Percentiles rank a stretch among this genome's conserved stretches.
These are phyloP conservation scores for Fusarium sulawesiense DNA, from an alignment of 2,329 filamentous ascomycete species.

Conservation along the genomic window DNA sequence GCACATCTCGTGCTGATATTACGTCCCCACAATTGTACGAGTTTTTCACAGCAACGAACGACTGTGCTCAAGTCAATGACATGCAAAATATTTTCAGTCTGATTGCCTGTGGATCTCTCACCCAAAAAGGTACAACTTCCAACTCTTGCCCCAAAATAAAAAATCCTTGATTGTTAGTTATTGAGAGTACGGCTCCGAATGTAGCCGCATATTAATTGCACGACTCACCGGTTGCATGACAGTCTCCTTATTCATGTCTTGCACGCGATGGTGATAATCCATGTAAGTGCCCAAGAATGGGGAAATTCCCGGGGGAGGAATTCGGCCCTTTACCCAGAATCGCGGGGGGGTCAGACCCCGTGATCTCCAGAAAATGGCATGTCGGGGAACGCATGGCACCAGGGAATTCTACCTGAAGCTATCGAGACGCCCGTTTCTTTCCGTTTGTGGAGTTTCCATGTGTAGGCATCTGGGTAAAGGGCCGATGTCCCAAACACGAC, in stretches of 20 bases:
- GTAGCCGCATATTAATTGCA: background rate
- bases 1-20: background rate
- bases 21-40: conserved; percentile 5
- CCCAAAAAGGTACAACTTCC: conserved; percentile 11
- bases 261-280: conserved; percentile 3
- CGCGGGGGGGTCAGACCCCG: conserved; percentile 31
- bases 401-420: background rate
- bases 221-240: background rate
- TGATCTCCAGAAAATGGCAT: conserved; percentile 22
- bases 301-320: conserved; percentile 19
- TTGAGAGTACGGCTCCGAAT: background rate
- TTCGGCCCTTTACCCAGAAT: conserved; percentile 34
- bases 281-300: background rate
- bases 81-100: conserved; percentile 5
- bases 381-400: background rate
- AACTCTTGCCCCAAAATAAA: background rate
- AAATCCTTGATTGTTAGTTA: background rate
- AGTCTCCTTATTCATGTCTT: background rate
- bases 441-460: conserved; percentile 21
- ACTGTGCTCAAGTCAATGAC: background rate
- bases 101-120: background rate
- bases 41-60: background rate
- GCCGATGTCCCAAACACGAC: conserved; percentile 8
- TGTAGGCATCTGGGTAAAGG: conserved; percentile 20
- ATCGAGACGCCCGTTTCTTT: conserved; percentile 16